phyloP scores from a whole-genome alignment of 495 filamentous ascomycete genomes.

The Beverwykella pulmonaria region DNA sequence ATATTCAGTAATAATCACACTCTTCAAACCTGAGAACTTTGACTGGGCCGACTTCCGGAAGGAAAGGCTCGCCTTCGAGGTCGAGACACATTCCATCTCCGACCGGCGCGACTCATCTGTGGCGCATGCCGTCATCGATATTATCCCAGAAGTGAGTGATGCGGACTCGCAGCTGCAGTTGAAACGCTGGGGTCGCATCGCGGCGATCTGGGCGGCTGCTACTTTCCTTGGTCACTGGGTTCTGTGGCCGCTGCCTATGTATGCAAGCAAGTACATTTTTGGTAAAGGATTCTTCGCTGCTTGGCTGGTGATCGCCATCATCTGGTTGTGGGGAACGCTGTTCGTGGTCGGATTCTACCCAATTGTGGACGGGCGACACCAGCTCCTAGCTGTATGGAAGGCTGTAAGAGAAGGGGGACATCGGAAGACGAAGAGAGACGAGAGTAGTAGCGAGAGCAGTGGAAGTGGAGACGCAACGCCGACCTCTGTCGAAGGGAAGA shows the following conservation, averaged over 20 bases:
- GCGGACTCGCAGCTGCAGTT: constrained; percentile 3
- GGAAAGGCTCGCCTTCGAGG: constrained; percentile 20
- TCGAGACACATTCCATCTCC: constrained; percentile 18
- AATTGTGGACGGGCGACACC: constrained; percentile 46
- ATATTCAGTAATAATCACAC: constrained; percentile 35
- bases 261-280: constrained; percentile 44
- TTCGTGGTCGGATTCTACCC: constrained; percentile 52
- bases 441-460: neutral
- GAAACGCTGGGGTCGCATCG: constrained; percentile 16
- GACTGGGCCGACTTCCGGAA: constrained; percentile 38
- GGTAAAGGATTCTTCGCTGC: constrained; percentile 52
- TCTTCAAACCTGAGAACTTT: constrained; percentile 31
- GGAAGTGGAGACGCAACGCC: constrained; percentile 7
- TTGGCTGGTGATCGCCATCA: constrained; percentile 52
- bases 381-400: constrained; percentile 10
- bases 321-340: constrained; percentile 53
- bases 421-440: neutral
- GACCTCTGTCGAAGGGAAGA: too few species aligned
- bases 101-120: neutral
- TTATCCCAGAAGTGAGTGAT: constrained; percentile 8
- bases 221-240: constrained; percentile 51
- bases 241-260: constrained; percentile 41
- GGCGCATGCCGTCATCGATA: neutral
- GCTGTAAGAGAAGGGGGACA: neutral
- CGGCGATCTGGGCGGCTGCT: constrained; percentile 11